Percentiles rank a stretch among this genome's conserved stretches.
These are phyloP conservation scores for Micractinium sp. DNA, from an alignment of 139 green algal species.

Conservation along the genomic window DNA sequence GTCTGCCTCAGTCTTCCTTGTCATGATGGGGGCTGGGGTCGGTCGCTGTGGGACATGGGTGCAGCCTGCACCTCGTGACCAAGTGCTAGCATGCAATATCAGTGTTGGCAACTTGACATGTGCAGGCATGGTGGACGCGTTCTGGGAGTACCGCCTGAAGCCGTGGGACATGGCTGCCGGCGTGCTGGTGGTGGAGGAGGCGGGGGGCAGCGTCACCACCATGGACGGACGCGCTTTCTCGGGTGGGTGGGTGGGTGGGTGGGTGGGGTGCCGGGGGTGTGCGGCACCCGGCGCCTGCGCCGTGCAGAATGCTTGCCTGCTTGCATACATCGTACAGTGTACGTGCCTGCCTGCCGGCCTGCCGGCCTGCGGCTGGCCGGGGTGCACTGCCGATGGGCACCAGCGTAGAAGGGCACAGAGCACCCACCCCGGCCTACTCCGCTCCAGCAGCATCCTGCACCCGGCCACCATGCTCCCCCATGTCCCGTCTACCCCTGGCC, in stretches of 20 bases:
- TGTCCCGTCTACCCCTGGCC: no score
- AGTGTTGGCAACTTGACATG: no score
- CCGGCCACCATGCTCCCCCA: neutral
- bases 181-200: slow-evolving; percentile 74
- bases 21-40: no score
- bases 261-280: neutral
- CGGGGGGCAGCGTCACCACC: slow-evolving; percentile 75
- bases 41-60: no score
- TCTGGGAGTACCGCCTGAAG: slow-evolving; percentile 82
- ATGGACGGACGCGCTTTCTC: slow-evolving; percentile 77
- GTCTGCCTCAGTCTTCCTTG: no score
- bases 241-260: neutral
- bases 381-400: no score
- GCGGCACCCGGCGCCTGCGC: neutral
- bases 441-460: no score
- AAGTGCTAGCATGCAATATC: no score
- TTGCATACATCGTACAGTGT: neutral
- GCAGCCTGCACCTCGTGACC: no score
- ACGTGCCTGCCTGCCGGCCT: neutral
- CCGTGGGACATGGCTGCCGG: slow-evolving; percentile 81
- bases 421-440: no score
- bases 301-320: neutral
- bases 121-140: slow-evolving; percentile 70
- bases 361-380: neutral
- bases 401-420: no score